A percentile compares a stretch with the other conserved stretches of the same genome.
phyloP scores from a whole-genome alignment of 495 filamentous ascomycete genomes.

The Penicillium riverlandense region DNA sequence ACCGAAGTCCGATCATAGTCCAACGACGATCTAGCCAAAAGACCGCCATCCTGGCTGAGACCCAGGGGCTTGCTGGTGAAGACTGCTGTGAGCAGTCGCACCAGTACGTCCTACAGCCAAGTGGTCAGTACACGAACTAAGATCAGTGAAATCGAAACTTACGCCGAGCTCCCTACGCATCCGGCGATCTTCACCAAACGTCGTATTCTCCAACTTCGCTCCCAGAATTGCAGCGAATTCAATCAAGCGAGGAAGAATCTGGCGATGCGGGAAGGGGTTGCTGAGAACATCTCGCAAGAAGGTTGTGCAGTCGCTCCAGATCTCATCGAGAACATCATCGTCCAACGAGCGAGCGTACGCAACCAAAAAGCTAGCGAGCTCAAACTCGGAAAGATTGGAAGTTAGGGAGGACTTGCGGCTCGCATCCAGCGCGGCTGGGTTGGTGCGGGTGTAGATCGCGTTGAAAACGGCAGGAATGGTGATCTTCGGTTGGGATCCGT shows the following conservation, averaged over 20 bases:
- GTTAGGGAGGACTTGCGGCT: slow-evolving; percentile 80
- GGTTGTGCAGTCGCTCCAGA: slow-evolving; percentile 89
- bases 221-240: slow-evolving; percentile 86
- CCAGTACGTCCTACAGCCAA: slow-evolving; percentile 67
- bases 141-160: slow-evolving; percentile 19
- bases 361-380: slow-evolving; percentile 80
- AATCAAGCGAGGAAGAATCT: slow-evolving; percentile 78
- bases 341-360: slow-evolving; percentile 85
- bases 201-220: slow-evolving; percentile 93
- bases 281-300: slow-evolving; percentile 86
- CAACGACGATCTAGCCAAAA: slow-evolving; percentile 35
- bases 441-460: slow-evolving; percentile 89
- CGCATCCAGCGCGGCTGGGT: slow-evolving; percentile 71
- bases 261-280: slow-evolving; percentile 91
- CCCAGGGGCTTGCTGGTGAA: slow-evolving; percentile 82
- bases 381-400: slow-evolving; percentile 69
- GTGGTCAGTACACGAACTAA: slow-evolving; percentile 13
- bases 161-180: slow-evolving; percentile 92
- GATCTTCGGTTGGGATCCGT: slow-evolving; percentile 85
- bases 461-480: slow-evolving; percentile 96
- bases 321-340: slow-evolving; percentile 98
- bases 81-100: slow-evolving; percentile 78
- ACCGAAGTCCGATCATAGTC: slow-evolving; percentile 35
- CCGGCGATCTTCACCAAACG: slow-evolving; percentile 89
- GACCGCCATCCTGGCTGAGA: slow-evolving; percentile 37